Evolutionary conservation across 2,329 filamentous ascomycete species (phyloP), one percentile per base, ranked within the genome.

Genomic region (Zymoseptoria pseudotritici): DNA sequence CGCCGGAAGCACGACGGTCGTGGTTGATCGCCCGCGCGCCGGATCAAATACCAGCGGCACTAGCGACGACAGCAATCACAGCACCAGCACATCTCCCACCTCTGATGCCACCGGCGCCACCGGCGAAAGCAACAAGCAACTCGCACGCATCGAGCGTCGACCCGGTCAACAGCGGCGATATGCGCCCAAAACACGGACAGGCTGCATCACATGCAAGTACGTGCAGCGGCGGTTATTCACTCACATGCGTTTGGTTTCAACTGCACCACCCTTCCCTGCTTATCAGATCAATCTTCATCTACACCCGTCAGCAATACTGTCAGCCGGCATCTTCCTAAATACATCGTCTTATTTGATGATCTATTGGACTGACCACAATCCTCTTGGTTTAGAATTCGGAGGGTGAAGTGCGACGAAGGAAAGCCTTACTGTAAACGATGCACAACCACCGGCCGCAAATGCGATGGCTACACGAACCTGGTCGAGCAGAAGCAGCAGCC

Each of bases 401-500:
- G 81, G 59, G 78, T 84, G 57, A 84, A 84, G 68, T 85, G 82
- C 68, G 82, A 83, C 63, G 82, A 84, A 70, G 72, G 70, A 19
- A 82, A 80, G 58, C 82, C 82, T 1, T 73, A 70, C 49, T 85
- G 83, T 64, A 70, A 77, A 42, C 78, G 80, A 59, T 85, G 82
- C 66, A 77, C 76, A 36, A 80, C 78, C 58, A 83, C 82, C 2
- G 81, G 82, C 11, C 77, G 82, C 56, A 79, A 76, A 64, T 85
- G 82, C 66, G 82, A 85, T 67, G 83, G 83, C 60, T 84, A 85
- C 57, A 65, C 61, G 20, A 50, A 57, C 11, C 60, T 58, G 50
- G 56, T 59, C 31, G 61, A 65, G 11, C 58, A 56, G 26, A 49
- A 54, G n/a, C 42, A 58, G 54, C 54, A 54, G 59, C 49, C 57